Percentiles rank a stretch among this genome's conserved stretches.
Evolutionary conservation across 345 rosid genomes (phyloP).

Genomic region (Cardiospermum halicacabum): DNA sequence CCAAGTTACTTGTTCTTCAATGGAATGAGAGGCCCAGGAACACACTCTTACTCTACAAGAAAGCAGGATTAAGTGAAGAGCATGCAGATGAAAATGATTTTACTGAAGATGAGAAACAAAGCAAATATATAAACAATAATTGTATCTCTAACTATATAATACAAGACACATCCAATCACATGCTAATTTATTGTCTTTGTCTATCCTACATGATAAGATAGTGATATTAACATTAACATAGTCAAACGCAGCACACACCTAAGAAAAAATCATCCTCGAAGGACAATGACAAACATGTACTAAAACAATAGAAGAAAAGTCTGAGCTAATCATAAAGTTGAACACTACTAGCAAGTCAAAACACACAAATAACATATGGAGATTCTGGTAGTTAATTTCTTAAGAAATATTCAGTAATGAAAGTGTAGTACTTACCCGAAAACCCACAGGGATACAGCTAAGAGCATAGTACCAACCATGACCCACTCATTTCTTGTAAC

Average conservation of each 20-base stretch:
- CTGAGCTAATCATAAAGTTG: too few species aligned
- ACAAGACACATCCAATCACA: background rate
- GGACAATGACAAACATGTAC: background rate
- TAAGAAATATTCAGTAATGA: background rate
- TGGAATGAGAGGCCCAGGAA: background rate
- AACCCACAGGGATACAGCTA: conserved; percentile 92
- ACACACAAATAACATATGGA: background rate
- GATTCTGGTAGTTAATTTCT: background rate
- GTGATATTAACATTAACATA: background rate
- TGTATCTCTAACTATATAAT: background rate
- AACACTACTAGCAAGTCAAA: background rate
- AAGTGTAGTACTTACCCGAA: conserved; percentile 52
- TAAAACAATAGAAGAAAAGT: background rate
- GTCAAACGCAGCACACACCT: background rate
- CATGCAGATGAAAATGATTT: too few species aligned
- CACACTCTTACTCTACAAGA: background rate
- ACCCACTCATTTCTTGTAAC: conserved; percentile 80
- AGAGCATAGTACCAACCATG: conserved; percentile 91
- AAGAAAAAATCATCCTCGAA: background rate
- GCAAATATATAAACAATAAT: background rate
- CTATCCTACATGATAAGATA: background rate
- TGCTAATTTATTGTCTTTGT: background rate
- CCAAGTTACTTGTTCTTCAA: background rate
- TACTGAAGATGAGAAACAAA: background rate
- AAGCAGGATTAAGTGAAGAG: background rate